Evolutionary conservation across 1,284 basidiomycete genomes (phyloP), one percentile per base, ranked within the genome.

Genomic region (Trametes versicolor): DNA sequence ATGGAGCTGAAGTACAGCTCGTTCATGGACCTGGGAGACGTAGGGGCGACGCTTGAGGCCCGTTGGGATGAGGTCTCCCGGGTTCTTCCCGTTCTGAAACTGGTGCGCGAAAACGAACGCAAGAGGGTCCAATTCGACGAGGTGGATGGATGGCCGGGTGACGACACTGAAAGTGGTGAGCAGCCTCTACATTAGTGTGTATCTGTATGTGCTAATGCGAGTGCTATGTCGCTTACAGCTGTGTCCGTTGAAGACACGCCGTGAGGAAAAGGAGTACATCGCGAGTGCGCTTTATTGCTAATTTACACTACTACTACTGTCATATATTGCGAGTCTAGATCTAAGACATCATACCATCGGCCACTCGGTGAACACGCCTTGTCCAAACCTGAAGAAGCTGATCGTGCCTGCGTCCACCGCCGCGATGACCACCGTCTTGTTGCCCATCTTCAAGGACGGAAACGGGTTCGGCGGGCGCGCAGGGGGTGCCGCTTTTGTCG

Each of bases 321-420:
- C 29, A 32, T 32, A 23, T 50, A 25, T 19, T 41, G 13, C 19
- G 8, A 15, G 12, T 27, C 27, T n/a, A n/a, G n/a, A n/a, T 10
- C 12, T 39, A 27, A n/a, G n/a, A n/a, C 52, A n/a, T 37, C 34
- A 54, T 32, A 29, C 75, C 85, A 94, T 91, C 0, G 92, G 88
- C 84, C 91, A 91, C 68, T 93, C 90, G 57, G 86, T 89, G 77
- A 99, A 99, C 13, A 87, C 90, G 0, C 94, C 91, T 73, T 97
- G 87, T 0, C 93, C 92, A 72, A 99, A 97, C 49, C 94, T 82
- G 76, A 96, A 91, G 82, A 98, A 95, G 64, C 93, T 93, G 29
- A 93, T 93, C 68, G 88, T 96, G 8, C 97, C 95, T 8, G 90
- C 86, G 78, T 98, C 97, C 4, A 97, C 96, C 0, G 90, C 94